Percentiles rank a stretch among this genome's conserved stretches.
Conservation (phyloP, 202 grass and related monocot genomes). For the Brachypodium distachyon region DNA sequence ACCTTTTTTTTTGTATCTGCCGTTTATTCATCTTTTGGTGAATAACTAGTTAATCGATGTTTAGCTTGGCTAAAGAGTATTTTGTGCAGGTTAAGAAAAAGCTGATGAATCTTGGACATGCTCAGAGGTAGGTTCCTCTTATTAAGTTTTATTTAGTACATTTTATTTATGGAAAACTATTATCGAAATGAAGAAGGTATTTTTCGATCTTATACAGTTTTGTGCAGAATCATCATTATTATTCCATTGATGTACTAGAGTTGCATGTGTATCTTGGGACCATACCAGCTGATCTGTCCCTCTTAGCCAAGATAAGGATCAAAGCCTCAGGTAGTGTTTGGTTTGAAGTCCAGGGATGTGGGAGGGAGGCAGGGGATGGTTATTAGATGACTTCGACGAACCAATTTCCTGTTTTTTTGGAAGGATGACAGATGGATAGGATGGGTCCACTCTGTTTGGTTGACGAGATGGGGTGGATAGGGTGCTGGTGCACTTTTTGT, state of each 20-base stretch:
- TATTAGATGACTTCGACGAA: too few relatives aligned
- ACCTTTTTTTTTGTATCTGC: neutral
- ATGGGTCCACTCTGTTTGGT: too few relatives aligned
- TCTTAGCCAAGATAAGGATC: too few relatives aligned
- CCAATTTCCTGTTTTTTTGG: too few relatives aligned
- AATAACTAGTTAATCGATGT: neutral
- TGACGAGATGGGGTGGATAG: too few relatives aligned
- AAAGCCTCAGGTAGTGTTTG: too few relatives aligned
- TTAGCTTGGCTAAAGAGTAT: constrained; percentile 10
- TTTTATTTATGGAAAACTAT: neutral
- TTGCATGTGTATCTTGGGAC: too few relatives aligned
- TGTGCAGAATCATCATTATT: neutral
- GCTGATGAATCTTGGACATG: constrained; percentile 64
- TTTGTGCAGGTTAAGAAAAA: constrained; percentile 83
- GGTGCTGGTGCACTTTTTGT: too few relatives aligned
- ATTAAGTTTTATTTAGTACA: neutral
- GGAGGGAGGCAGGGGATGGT: too few relatives aligned
- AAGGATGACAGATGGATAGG: too few relatives aligned
- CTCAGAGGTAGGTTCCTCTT: constrained; percentile 59
- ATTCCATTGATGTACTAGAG: neutral
- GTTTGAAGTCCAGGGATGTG: too few relatives aligned
- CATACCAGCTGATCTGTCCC: too few relatives aligned
- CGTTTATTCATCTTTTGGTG: neutral
- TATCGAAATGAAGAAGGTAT: neutral
- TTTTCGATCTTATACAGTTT: neutral